Evolutionary conservation across 2,329 filamentous ascomycete genomes (phyloP), one percentile per base, ranked within the genome.

Genomic region (Hortaea werneckii): DNA sequence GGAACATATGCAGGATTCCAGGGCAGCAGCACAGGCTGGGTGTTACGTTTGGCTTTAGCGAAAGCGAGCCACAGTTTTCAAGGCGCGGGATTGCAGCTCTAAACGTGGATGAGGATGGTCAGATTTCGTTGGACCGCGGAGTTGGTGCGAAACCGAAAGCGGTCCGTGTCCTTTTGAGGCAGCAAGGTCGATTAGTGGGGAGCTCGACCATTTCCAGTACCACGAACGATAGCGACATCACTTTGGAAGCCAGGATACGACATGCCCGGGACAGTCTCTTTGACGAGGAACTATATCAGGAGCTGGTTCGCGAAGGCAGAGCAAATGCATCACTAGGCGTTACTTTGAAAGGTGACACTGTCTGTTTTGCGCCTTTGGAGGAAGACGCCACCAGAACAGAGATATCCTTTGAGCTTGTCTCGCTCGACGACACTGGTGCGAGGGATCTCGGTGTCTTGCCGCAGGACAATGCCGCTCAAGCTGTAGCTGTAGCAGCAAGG

Each of bases 11-110:
- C 54, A 78, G 84, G 41, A 70, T 92, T 37, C 87, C 87, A 0
- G 73, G 80, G 5, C 82, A 90, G 42, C 44, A 47, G 43, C 79
- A 86, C 54, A 82, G 80, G 0, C 73, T 96, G 42, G 88, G 84
- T 13, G 90, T 96, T 32, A 81, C 85, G 52, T 95, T 90, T 65
- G 92, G 90, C 6, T 94, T 94, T 60, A 76, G 83, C 9, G 90
- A 95, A 70, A 77, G 78, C 42, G 70, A 72, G 11, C 67, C 70
- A 9, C 70, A 74, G 37, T 82, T 81, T 58, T 73, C 74, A 69
- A 68, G 83, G 52, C 82, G 81, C 29, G 88, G 88, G n/a, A 75
- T 94, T 11, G 89, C 87, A 2, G 84, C 87, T 0, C 72, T 98
- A 55, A 76, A 83, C 30, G 79, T 87, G 52, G 78, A 79, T 8